A percentile compares a stretch with the other conserved stretches of the same genome.
Conservation (phyloP, 2,329 filamentous ascomycete species). For the Pestalotiopsis sp. region DNA sequence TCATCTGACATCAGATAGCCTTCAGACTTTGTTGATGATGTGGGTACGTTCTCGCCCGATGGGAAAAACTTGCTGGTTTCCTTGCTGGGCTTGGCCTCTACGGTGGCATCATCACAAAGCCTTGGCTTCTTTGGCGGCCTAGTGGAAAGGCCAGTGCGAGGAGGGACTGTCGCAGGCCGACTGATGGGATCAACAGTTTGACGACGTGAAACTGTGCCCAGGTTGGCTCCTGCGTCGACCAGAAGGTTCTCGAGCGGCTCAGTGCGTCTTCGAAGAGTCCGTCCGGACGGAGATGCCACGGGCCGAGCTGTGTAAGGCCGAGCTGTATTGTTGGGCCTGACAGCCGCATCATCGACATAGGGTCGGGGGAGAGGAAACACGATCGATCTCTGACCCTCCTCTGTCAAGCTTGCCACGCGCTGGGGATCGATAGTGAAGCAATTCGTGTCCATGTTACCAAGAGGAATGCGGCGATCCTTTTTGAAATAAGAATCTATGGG, state of each 20-base stretch:
- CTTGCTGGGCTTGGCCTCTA: constrained; percentile 29
- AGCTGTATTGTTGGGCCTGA: constrained; percentile 18
- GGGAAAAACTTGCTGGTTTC: constrained; percentile 60
- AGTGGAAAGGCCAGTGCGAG: constrained; percentile 15
- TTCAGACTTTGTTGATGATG: constrained; percentile 37
- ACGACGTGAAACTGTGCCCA: constrained; percentile 28
- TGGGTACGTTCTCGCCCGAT: constrained; percentile 25
- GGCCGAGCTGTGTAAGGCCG: constrained; percentile 31
- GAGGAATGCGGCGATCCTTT: constrained; percentile 51
- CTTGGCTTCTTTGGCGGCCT: constrained; percentile 61
- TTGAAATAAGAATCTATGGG: constrained; percentile 60
- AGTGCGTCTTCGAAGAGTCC: constrained; percentile 51
- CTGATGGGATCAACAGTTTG: constrained; percentile 21
- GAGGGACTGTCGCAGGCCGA: constrained; percentile 15
- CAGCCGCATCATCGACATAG: constrained; percentile 46
- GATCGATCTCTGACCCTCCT: constrained; percentile 52
- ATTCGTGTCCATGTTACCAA: constrained; percentile 66
- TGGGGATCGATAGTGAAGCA: constrained; percentile 58
- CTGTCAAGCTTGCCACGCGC: constrained; percentile 49
- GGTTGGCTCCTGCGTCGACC: constrained; percentile 23
- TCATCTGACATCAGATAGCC: constrained; percentile 57
- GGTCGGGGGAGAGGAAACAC: constrained; percentile 63
- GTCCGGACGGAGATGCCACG: constrained; percentile 38
- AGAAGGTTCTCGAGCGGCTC: constrained; percentile 54
- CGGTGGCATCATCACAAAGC: constrained; percentile 47